Percentiles rank a stretch among this genome's conserved stretches.
Conservation (phyloP, 768 basidiomycete species). For the Paxillus rubicundulus region DNA sequence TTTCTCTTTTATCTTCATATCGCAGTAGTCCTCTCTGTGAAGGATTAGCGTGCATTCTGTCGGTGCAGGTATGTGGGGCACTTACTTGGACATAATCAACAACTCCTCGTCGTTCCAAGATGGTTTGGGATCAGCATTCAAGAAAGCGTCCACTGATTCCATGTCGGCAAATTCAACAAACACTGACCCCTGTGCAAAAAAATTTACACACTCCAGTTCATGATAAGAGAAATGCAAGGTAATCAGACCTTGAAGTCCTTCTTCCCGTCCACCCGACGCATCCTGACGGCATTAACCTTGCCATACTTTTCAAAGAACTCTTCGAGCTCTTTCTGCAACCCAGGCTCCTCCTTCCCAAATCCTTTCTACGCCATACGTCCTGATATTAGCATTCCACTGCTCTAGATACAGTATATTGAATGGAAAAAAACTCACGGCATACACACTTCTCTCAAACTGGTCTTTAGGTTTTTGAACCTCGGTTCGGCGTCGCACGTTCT, state of each 20-base stretch:
- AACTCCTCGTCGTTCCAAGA: constrained; percentile 75
- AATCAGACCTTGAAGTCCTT: constrained; percentile 82
- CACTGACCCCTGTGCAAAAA: constrained; percentile 70
- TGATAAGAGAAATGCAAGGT: neutral
- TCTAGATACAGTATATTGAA: neutral
- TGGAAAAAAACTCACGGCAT: constrained; percentile 69
- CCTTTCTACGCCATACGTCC: constrained; percentile 66
- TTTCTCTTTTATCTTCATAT: constrained; percentile 96
- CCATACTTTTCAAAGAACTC: constrained; percentile 79
- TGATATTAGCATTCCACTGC: neutral
- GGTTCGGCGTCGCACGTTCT: constrained; percentile 71
- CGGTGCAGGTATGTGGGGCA: neutral
- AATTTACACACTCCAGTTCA: neutral
- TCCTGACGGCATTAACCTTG: constrained; percentile 75
- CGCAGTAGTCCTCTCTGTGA: constrained; percentile 76
- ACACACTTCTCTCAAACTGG: constrained; percentile 80
- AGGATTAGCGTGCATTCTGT: neutral
- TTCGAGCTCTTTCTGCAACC: constrained; percentile 72
- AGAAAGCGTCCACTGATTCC: constrained; percentile 66
- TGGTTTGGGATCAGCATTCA: constrained; percentile 80
- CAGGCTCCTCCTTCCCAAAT: constrained; percentile 65
- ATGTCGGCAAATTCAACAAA: constrained; percentile 85
- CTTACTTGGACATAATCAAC: constrained; percentile 85
- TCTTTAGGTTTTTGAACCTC: constrained; percentile 76
- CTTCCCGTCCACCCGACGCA: constrained; percentile 74